Conservation (phyloP, 208 protist genomes). For the Leptomonas seymouri region DNA sequence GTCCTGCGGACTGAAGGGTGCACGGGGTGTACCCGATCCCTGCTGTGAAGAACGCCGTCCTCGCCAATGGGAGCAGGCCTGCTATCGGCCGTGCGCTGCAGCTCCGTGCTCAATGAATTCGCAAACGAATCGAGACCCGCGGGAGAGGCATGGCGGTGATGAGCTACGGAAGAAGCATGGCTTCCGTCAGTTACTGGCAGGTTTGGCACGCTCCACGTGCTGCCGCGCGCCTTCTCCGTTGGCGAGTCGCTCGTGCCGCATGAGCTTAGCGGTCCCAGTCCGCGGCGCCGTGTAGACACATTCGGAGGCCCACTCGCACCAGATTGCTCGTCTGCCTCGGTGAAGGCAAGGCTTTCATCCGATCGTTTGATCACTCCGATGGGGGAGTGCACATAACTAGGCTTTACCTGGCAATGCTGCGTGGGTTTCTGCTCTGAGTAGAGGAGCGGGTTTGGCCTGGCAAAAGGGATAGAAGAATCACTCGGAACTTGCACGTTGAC, state of each 20-base stretch:
- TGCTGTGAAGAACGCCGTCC: conserved; percentile 19
- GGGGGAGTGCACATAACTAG: neutral
- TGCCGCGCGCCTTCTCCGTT: neutral
- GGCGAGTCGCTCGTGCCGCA: neutral
- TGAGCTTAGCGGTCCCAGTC: neutral
- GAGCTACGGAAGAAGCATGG: neutral
- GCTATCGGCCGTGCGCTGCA: neutral
- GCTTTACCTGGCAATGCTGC: neutral
- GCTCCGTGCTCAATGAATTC: conserved; percentile 8
- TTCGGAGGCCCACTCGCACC: neutral
- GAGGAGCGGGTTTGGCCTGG: neutral
- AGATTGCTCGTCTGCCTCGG: neutral
- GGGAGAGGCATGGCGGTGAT: neutral
- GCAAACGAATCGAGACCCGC: neutral
- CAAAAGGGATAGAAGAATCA: neutral
- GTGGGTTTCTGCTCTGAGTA: conserved; percentile 16
- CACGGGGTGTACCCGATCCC: conserved; percentile 4
- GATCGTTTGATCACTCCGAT: neutral
- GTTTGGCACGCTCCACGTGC: neutral
- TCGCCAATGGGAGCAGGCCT: conserved; percentile 1
- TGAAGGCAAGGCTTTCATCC: neutral
- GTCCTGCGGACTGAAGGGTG: conserved; percentile 8
- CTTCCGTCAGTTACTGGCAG: neutral
- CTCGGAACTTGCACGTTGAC: conserved; percentile 4
- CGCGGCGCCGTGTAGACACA: conserved; percentile 1